These are phyloP conservation scores for Arabis hirsuta DNA, from an alignment of 345 rosid species.

Conservation along the genomic window DNA sequence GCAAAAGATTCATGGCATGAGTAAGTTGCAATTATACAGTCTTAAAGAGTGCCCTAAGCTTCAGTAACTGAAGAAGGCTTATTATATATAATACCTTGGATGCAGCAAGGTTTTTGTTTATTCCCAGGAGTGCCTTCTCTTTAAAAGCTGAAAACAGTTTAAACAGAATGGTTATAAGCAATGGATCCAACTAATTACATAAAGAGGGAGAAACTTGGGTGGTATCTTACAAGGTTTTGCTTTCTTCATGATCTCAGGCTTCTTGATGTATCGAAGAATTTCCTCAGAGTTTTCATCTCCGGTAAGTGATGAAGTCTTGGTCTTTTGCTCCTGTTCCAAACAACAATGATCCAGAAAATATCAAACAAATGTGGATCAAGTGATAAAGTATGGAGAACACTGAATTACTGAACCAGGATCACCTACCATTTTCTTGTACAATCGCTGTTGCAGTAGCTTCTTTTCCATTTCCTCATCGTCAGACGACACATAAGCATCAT, in stretches of 20 bases:
- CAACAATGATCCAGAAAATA: slow-evolving; percentile 21
- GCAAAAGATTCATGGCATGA: slow-evolving; percentile 47
- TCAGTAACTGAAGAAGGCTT: slow-evolving; percentile 29
- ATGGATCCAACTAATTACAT: not conserved
- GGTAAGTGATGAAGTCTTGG: slow-evolving; percentile 55
- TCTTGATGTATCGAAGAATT: slow-evolving; percentile 72
- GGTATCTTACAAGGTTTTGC: slow-evolving; percentile 64
- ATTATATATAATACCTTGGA: slow-evolving; percentile 56
- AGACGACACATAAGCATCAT: slow-evolving; percentile 78
- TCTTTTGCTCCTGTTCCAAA: slow-evolving; percentile 61
- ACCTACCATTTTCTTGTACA: slow-evolving; percentile 73
- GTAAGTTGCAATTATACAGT: slow-evolving; percentile 12
- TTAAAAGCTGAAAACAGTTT: slow-evolving; percentile 51
- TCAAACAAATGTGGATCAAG: not conserved
- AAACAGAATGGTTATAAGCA: slow-evolving; percentile 24
- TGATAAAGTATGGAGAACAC: too few relatives aligned
- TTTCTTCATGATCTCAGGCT: slow-evolving; percentile 67
- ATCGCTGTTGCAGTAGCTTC: slow-evolving; percentile 49
- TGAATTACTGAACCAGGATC: not conserved
- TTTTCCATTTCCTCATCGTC: slow-evolving; percentile 87
- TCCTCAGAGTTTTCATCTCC: slow-evolving; percentile 63
- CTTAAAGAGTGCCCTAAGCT: slow-evolving; percentile 17
- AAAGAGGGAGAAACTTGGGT: slow-evolving; percentile 26
- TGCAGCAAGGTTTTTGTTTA: slow-evolving; percentile 46
- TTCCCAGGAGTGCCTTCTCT: slow-evolving; percentile 53